A percentile compares a stretch with the other conserved stretches of the same genome.
Conservation (phyloP, 192 early-diverging fungal genomes). For the Chytriomyces sp. region DNA sequence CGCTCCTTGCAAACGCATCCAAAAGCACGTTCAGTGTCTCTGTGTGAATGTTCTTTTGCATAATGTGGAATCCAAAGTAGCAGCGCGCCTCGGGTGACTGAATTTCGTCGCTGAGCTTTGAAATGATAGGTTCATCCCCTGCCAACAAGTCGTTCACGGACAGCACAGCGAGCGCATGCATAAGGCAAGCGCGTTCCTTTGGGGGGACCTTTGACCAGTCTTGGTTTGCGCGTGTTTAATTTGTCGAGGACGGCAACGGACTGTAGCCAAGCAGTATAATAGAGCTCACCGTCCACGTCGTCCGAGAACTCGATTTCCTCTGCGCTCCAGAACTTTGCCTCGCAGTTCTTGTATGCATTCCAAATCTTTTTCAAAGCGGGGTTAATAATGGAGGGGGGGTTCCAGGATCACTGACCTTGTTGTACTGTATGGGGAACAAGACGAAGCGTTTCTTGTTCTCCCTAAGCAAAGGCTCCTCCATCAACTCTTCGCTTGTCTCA, state of each 20-base stretch:
- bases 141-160: constrained; percentile 89
- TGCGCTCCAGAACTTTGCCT: constrained; percentile 96
- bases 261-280: background rate
- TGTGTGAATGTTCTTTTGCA: constrained; percentile 95
- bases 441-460: constrained; percentile 46
- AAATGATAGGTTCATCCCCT: constrained; percentile 58
- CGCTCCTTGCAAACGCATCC: constrained; percentile 14
- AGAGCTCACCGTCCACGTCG: constrained; percentile 58
- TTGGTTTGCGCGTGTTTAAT: background rate
- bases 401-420: constrained; percentile 37
- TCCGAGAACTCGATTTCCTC: constrained; percentile 95
- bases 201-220: constrained; percentile 7
- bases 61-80: constrained; percentile 97
- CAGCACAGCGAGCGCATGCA: constrained; percentile 64
- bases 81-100: constrained; percentile 92
- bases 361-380: constrained; percentile 63
- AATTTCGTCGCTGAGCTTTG: constrained; percentile 80
- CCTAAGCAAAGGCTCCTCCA: constrained; percentile 47
- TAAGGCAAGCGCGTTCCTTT: constrained; percentile 31
- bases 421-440: constrained; percentile 58
- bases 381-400: background rate
- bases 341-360: constrained; percentile 96
- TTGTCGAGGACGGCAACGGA: background rate
- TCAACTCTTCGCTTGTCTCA: background rate
- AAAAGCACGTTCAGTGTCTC: constrained; percentile 82